A percentile compares a stretch with the other conserved stretches of the same genome.
Conservation (phyloP, 2,329 filamentous ascomycete genomes). For the Pseudogymnoascus sp. region DNA sequence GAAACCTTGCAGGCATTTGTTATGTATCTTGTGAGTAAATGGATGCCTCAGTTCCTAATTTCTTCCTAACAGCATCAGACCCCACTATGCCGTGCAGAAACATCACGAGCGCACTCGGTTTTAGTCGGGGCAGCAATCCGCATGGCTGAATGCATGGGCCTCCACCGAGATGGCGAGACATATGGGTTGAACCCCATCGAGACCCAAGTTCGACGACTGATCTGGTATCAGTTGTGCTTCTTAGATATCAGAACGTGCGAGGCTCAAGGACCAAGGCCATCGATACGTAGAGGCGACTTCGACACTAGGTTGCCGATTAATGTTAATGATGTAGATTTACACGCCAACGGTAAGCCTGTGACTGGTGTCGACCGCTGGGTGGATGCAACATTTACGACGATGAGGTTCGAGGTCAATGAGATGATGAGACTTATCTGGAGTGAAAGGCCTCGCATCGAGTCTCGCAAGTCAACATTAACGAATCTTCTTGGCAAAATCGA, state of each 20-base stretch:
- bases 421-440: conserved; percentile 65
- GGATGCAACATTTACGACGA: conserved; percentile 58
- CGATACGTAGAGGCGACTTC: conserved; percentile 68
- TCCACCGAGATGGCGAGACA: conserved; percentile 63
- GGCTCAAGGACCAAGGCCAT: conserved; percentile 63
- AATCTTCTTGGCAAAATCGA: conserved; percentile 62
- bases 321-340: conserved; percentile 60
- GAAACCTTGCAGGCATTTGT: conserved; percentile 72
- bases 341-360: conserved; percentile 37
- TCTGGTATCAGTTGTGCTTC: conserved; percentile 75
- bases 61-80: conserved; percentile 39
- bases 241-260: conserved; percentile 70
- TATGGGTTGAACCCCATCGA: conserved; percentile 63
- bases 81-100: conserved; percentile 63
- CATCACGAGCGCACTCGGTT: conserved; percentile 67
- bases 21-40: conserved; percentile 59
- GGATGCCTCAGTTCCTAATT: neutral
- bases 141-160: conserved; percentile 70
- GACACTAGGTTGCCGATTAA: conserved; percentile 68
- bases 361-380: conserved; percentile 48
- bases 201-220: conserved; percentile 61
- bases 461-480: conserved; percentile 54
- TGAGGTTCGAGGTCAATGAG: conserved; percentile 67
- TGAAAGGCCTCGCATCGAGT: conserved; percentile 61
- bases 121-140: conserved; percentile 65